Percentiles rank a stretch among this genome's conserved stretches.
These are phyloP conservation scores for Populus tomentosa DNA, from an alignment of 441 rosid species.

Conservation along the genomic window DNA sequence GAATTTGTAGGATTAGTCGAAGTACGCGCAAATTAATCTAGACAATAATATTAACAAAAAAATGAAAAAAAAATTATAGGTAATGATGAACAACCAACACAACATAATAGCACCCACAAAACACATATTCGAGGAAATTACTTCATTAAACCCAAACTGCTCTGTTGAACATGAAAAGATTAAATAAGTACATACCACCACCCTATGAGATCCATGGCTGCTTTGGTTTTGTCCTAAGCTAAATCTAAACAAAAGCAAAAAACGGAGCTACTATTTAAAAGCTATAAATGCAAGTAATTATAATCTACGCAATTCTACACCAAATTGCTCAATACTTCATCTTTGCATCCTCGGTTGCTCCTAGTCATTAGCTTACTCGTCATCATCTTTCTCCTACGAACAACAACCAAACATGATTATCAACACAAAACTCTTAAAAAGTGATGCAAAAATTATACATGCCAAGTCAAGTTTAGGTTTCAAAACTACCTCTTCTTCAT, in stretches of 20 bases:
- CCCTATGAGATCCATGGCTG: no score
- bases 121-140: no score
- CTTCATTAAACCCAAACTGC: background rate
- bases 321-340: background rate
- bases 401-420: background rate
- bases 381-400: slow-evolving; percentile 44
- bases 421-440: background rate
- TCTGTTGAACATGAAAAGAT: background rate
- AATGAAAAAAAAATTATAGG: no score
- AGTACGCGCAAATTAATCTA: no score
- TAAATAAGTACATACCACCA: background rate
- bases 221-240: no score
- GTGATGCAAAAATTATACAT: background rate
- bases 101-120: no score
- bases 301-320: slow-evolving; percentile 20
- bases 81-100: no score
- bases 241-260: no score
- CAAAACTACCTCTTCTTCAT: slow-evolving; percentile 40
- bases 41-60: no score
- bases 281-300: background rate
- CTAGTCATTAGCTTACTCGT: slow-evolving; percentile 26
- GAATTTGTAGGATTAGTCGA: rapidly evolving
- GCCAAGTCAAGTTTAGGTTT: no score
- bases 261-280: no score
- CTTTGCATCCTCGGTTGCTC: background rate